Conservation (phyloP, 345 rosid genomes). For the Lagerstroemia speciosa region DNA sequence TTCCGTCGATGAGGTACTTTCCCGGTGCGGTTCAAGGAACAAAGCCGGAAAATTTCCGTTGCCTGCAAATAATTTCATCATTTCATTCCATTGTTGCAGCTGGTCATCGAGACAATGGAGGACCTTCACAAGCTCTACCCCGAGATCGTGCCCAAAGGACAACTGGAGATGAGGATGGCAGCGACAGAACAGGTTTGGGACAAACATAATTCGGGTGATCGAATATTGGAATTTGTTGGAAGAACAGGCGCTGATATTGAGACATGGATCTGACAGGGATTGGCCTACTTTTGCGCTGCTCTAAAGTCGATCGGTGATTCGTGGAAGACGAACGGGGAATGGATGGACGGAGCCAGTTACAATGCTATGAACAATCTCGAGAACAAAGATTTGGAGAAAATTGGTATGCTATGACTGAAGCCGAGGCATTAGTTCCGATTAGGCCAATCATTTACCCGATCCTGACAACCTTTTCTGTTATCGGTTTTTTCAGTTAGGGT, state of each 20-base stretch:
- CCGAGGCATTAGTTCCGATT: background rate
- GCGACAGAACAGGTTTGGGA: constrained; percentile 42
- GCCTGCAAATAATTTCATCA: background rate
- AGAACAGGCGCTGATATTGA: background rate
- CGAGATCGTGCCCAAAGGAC: constrained; percentile 35
- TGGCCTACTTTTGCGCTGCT: constrained; percentile 37
- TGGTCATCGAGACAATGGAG: constrained; percentile 51
- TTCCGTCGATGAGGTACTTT: constrained; percentile 39
- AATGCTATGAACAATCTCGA: constrained; percentile 29
- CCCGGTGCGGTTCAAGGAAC: background rate
- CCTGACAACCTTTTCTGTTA: background rate
- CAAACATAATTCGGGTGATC: background rate
- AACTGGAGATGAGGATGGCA: constrained; percentile 33
- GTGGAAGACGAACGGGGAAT: constrained; percentile 41
- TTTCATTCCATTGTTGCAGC: constrained; percentile 24
- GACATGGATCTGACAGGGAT: constrained; percentile 28
- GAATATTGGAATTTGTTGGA: background rate
- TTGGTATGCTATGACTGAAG: constrained; percentile 25
- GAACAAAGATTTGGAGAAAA: constrained; percentile 29
- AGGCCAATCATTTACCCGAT: background rate
- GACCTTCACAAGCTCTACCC: constrained; percentile 62
- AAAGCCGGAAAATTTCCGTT: background rate
- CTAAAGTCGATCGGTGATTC: constrained; percentile 59
- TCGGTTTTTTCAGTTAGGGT: constrained; percentile 35
- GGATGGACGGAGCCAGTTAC: constrained; percentile 37